phyloP scores from a whole-genome alignment of 2,329 filamentous ascomycete genomes.

The Neofusicoccum sp. region DNA sequence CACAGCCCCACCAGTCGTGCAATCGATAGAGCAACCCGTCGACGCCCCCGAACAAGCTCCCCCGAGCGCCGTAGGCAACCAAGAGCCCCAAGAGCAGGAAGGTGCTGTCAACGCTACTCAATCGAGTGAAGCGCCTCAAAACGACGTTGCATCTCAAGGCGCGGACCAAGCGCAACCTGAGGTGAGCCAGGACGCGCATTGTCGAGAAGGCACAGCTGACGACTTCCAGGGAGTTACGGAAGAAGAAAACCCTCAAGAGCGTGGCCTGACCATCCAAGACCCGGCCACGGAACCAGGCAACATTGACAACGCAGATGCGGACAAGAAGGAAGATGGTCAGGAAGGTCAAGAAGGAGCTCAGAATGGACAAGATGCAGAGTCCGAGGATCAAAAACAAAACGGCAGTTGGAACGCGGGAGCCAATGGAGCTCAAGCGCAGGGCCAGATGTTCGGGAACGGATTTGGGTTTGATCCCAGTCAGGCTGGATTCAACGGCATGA shows the following conservation, averaged over 20 bases:
- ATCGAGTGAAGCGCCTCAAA: neutral
- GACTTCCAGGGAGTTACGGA: neutral
- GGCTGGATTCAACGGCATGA: slow-evolving; percentile 57
- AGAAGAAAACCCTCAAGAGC: neutral
- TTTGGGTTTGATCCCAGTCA: slow-evolving; percentile 45
- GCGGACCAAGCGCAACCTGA: neutral
- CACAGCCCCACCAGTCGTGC: neutral
- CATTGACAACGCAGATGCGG: slow-evolving; percentile 16
- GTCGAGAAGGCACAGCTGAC: neutral
- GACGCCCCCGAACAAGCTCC: neutral
- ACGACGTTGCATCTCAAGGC: neutral
- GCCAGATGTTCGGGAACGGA: slow-evolving; percentile 34
- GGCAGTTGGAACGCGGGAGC: slow-evolving; percentile 22
- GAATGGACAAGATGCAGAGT: slow-evolving; percentile 19
- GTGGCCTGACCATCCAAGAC: neutral
- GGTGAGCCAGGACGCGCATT: neutral
- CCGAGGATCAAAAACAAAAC: slow-evolving; percentile 22
- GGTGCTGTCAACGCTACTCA: neutral
- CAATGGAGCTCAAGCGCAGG: slow-evolving; percentile 25
- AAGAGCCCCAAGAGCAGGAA: neutral
- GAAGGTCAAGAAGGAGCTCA: slow-evolving; percentile 16
- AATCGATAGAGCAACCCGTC: slow-evolving; percentile 14
- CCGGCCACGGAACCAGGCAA: neutral
- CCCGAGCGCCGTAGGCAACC: neutral
- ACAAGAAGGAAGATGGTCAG: slow-evolving; percentile 23